Evolutionary conservation across 2,329 filamentous ascomycete species (phyloP), one percentile per base, ranked within the genome.

Genomic region (Tricladium varicosporioides): DNA sequence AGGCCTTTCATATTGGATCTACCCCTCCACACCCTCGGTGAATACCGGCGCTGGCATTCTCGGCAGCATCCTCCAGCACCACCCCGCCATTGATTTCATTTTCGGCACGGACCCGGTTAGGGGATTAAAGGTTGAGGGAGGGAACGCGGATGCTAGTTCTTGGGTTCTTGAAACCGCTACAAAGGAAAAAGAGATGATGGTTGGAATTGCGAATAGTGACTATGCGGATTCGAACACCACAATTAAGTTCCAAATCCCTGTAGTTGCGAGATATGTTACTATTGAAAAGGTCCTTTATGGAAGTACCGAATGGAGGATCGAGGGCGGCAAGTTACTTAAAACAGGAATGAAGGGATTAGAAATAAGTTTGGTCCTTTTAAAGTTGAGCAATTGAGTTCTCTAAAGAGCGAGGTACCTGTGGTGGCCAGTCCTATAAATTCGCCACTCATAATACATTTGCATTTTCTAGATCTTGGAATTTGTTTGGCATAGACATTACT

Each of bases 1-100:
- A 63, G 78, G 75, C 0, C 71, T 80, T 42, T 74, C 60, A 0
- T 67, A 67, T 51, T 82, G 80, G 80, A 66, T 71, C 14, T 81
- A 75, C 59, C 78, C 78, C 0, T 74, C 75, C 9, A 65, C 61
- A 1, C 14, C 48, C 4, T 56, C 57, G 1, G 50, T 65, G 0
- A 64, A 69, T 49, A 18, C 56, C n/a, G 56, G 48, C 0, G 79
- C 70, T 48, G 69, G 68, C 8, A 46, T 56, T 11, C 60, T 82
- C 54, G 76, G 75, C 10, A 72, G 65, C 15, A 68, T 77, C 0
- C 64, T 80, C 8, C 72, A 73, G 13, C 61, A 43, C 1, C 27
- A 63, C 0, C 61, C 67, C 5, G 69, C 75, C 1, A 68, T 71
- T 5, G 53, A 53, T 2, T 75, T 78, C 48, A 48, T 79, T 33